Base-by-base conservation (phyloP, 164 flowering plant genomes). In the Nymphaea colorata region DNA sequence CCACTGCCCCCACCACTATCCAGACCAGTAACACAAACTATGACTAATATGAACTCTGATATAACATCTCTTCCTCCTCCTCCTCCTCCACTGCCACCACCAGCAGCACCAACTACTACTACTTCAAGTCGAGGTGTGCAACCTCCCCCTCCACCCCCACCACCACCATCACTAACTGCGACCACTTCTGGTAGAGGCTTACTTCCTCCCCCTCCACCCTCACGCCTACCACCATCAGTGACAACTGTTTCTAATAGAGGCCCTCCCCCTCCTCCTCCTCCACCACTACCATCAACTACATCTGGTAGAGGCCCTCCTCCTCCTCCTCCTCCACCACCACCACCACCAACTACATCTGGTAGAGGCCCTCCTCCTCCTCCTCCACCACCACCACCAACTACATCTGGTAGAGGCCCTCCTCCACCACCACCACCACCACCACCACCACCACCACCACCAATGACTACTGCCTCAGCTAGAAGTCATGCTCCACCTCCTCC, bases 361-460 rank as follows among this genome's bases (percentile, higher is more conserved):
- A 69, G 43, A 17, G 47, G 66, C 44, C 53, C 67, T 43, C 43
- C 68, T 42, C 45, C 70, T 11, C 41, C 43, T n/a, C 68, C 75
- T 17, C 74, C 75, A 25, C 74, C 79, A 6, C 72, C 77, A 41
- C 71, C 69, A 5, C 61, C 55, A 44, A 16, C 66, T 43, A 17
- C 36, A 41, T 43, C 3, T 64, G 15, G 11, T 8, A 69, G 43
- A 17, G 47, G 66, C 44, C 53, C 67, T 43, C 43, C 68, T 42
- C 45, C 70, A 41, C 71, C 69, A 5, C 61, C 55, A 44, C 36
- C 71, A 4, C 74, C 79, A 8, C 84, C 77, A n/a, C 77, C 79
- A 41, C 71, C 76, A 8, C 82, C 80, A 41, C 81, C 74, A 4
- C 76, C 80, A 12, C 78, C 78, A 17, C 81, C 79, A 18, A 77